Conservation (phyloP, 1,139 yeast species). For the Ogataea hybrid region DNA sequence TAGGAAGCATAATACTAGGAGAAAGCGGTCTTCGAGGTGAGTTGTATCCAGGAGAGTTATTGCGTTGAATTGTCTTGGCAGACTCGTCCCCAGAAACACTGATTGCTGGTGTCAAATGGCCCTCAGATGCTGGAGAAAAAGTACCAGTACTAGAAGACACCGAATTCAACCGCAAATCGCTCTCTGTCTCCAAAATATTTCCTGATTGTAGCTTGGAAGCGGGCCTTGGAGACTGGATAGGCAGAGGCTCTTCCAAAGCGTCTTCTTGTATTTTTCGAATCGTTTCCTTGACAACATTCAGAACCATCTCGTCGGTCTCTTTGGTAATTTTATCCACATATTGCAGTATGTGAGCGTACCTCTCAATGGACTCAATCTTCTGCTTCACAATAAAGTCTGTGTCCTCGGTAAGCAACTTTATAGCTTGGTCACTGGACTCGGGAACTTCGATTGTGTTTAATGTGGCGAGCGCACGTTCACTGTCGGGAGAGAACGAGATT, state of each 20-base stretch:
- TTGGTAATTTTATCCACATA: conserved; percentile 78
- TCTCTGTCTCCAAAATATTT: conserved; percentile 39
- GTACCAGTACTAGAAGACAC: conserved; percentile 21
- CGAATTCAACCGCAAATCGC: conserved; percentile 32
- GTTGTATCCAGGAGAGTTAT: conserved; percentile 16
- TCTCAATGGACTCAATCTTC: conserved; percentile 70
- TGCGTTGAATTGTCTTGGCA: conserved; percentile 8
- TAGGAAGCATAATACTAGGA: conserved; percentile 49
- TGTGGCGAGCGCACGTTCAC: conserved; percentile 60
- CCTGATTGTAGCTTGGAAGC: conserved; percentile 15
- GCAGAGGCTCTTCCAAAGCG: conserved; percentile 24
- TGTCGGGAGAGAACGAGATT: conserved; percentile 61
- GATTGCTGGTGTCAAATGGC: conserved; percentile 25
- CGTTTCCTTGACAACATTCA: conserved; percentile 64
- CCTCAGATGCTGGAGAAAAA: conserved; percentile 30
- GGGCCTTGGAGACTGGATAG: conserved; percentile 22
- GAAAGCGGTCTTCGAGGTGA: conserved; percentile 57
- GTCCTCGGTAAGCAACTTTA: conserved; percentile 62
- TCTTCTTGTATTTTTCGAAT: conserved; percentile 50
- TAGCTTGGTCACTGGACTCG: conserved; percentile 62
- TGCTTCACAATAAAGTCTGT: conserved; percentile 60
- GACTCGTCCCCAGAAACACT: conserved; percentile 20
- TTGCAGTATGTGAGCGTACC: conserved; percentile 74
- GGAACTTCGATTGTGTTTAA: conserved; percentile 56
- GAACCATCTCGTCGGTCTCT: conserved; percentile 76